A percentile compares a stretch with the other conserved stretches of the same genome.
Conservation (phyloP, 495 filamentous ascomycete species). For the Hypoxylon perforatum region DNA sequence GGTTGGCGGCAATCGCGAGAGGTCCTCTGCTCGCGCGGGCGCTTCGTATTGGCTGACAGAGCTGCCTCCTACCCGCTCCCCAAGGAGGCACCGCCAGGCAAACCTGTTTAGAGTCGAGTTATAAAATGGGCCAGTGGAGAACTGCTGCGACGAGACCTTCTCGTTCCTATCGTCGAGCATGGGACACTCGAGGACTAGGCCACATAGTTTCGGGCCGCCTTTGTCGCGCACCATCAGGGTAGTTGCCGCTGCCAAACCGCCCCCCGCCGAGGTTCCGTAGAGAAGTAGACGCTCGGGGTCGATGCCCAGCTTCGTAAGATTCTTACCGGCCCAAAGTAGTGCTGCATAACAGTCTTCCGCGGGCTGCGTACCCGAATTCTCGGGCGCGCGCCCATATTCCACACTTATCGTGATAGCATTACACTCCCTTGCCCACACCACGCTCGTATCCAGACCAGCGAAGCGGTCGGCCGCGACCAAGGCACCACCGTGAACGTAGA, state of each 20-base stretch:
- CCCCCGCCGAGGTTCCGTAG: slow-evolving; percentile 52
- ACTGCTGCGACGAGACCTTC: slow-evolving; percentile 44
- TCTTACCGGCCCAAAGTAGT: slow-evolving; percentile 39
- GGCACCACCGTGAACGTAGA: slow-evolving; percentile 48
- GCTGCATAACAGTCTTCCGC: slow-evolving; percentile 46
- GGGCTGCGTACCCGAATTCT: slow-evolving; percentile 43
- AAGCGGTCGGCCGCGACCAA: slow-evolving; percentile 46
- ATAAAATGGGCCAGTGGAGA: slow-evolving; percentile 46
- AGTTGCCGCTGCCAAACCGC: slow-evolving; percentile 47
- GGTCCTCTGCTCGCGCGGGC: slow-evolving; percentile 47
- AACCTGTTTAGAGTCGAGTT: slow-evolving; percentile 48
- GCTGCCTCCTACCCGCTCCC: slow-evolving; percentile 44
- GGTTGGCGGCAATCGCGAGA: slow-evolving; percentile 45
- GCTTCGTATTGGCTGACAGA: slow-evolving; percentile 48
- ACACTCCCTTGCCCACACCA: slow-evolving; percentile 46
- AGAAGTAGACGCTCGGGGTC: slow-evolving; percentile 49
- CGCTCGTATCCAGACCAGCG: slow-evolving; percentile 46
- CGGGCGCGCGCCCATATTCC: slow-evolving; percentile 52
- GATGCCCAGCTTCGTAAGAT: slow-evolving; percentile 44
- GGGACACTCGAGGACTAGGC: slow-evolving; percentile 47
- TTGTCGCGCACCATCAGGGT: slow-evolving; percentile 48
- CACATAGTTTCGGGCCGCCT: slow-evolving; percentile 45
- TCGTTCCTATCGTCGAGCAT: slow-evolving; percentile 52
- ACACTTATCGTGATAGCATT: slow-evolving; percentile 47
- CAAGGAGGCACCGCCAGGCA: slow-evolving; percentile 48